phyloP scores from a whole-genome alignment of 306 rosid species.

The Cucurbita maxima region DNA sequence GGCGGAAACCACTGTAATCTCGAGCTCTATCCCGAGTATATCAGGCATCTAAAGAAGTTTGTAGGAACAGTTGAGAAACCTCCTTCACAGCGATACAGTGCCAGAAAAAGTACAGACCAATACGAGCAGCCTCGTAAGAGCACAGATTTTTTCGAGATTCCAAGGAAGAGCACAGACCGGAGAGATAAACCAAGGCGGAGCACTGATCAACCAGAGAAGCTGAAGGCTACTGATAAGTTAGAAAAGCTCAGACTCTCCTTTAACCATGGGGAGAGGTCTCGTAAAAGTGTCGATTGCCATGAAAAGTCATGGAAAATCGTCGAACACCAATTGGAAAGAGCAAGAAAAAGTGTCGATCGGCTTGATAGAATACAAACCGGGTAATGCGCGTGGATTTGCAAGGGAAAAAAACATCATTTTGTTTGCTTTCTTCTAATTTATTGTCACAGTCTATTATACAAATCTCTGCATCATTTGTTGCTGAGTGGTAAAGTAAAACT shows the following conservation, averaged over 20 bases:
- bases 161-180: constrained; percentile 47
- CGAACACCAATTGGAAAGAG: constrained; percentile 46
- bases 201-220: constrained; percentile 41
- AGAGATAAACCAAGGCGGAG: constrained; percentile 62
- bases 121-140: constrained; percentile 51
- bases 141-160: constrained; percentile 37
- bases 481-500: neutral
- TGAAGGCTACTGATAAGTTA: constrained; percentile 37
- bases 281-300: constrained; percentile 51
- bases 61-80: constrained; percentile 40
- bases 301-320: constrained; percentile 53
- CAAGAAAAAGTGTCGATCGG: constrained; percentile 46
- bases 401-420: constrained; percentile 3
- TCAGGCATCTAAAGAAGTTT: constrained; percentile 51
- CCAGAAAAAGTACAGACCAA: constrained; percentile 41
- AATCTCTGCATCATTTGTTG: neutral
- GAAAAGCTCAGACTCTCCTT: constrained; percentile 37
- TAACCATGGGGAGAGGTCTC: constrained; percentile 40
- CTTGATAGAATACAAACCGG: constrained; percentile 43
- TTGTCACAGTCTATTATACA: constrained; percentile 18
- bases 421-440: constrained; percentile 3
- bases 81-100: constrained; percentile 36
- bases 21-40: constrained; percentile 55
- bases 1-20: constrained; percentile 60
- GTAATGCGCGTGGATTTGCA: constrained; percentile 23